Evolutionary conservation across 805 yeast genomes (phyloP).

Genomic region (Peterozyma toletana): DNA sequence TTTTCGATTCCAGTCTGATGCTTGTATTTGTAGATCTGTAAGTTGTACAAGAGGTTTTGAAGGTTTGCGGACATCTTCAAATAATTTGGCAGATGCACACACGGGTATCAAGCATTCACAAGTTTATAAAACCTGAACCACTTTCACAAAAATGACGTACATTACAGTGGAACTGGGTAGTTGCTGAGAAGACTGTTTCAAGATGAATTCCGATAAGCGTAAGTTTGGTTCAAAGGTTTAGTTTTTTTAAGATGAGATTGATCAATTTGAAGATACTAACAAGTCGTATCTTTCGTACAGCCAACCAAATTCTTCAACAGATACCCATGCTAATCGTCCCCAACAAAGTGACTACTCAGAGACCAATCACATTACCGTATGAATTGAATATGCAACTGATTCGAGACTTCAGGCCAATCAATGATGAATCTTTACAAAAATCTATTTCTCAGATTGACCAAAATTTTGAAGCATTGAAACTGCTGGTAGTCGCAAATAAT

Average conservation of each 20-base stretch:
- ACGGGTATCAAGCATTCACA: neutral
- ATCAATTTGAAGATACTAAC: neutral
- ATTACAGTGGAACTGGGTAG: too few species aligned
- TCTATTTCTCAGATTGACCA: neutral
- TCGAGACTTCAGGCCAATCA: neutral
- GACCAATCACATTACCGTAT: slow-evolving; percentile 5
- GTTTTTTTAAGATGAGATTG: neutral
- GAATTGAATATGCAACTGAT: neutral
- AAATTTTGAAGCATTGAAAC: neutral
- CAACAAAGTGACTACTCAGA: slow-evolving; percentile 5
- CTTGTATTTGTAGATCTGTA: too few species aligned
- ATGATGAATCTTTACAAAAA: neutral
- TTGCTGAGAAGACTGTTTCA: too few species aligned
- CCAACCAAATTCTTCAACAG: slow-evolving; percentile 5
- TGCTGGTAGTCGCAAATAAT: neutral
- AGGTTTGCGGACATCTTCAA: too few species aligned
- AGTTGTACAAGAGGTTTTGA: too few species aligned
- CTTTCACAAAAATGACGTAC: neutral
- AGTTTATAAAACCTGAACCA: neutral
- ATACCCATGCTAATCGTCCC: slow-evolving; percentile 6
- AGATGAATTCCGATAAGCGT: neutral
- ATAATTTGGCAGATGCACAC: neutral
- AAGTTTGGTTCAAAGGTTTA: neutral
- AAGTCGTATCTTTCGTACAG: neutral
- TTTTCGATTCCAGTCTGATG: neutral